Percentiles rank a stretch among this genome's conserved stretches.
Evolutionary conservation across 2,329 filamentous ascomycete genomes (phyloP).

Genomic region (Diaporthe sp.): DNA sequence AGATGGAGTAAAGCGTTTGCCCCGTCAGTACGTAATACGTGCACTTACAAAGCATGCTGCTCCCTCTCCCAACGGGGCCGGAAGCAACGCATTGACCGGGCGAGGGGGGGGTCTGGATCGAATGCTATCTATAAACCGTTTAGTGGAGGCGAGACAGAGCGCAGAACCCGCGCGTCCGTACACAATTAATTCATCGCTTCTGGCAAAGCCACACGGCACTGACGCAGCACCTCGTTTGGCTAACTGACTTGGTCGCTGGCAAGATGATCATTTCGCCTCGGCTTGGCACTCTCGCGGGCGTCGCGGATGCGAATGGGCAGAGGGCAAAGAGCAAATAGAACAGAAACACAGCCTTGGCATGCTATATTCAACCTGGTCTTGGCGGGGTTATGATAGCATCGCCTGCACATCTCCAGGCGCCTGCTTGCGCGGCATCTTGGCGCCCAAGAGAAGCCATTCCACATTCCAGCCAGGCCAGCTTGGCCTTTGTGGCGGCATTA

Average conservation of each 20-base stretch:
- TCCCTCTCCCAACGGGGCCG: not conserved
- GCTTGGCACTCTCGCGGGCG: conserved; percentile 8
- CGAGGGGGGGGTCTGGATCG: not conserved
- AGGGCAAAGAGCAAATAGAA: not conserved
- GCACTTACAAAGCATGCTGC: not conserved
- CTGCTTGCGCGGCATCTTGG: conserved; percentile 22
- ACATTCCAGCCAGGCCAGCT: not conserved
- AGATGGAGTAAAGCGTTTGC: not conserved
- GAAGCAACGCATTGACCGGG: conserved; percentile 7
- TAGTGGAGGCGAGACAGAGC: conserved; percentile 9
- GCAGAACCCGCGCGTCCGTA: not conserved
- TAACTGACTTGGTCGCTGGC: conserved; percentile 19
- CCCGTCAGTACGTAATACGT: conserved; percentile 1
- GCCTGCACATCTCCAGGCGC: not conserved
- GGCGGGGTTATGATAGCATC: conserved; percentile 11
- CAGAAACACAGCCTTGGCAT: not conserved
- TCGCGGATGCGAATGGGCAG: not conserved
- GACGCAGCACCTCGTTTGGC: conserved; percentile 18
- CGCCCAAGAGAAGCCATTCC: conserved; percentile 11
- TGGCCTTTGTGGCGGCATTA: conserved; percentile 13
- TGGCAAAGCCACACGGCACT: conserved; percentile 14
- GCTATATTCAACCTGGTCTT: not conserved
- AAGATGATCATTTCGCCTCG: conserved; percentile 17
- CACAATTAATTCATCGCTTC: not conserved
- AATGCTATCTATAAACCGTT: conserved; percentile 19